phyloP scores from a whole-genome alignment of 2,329 filamentous ascomycete genomes.

The Botrytis sinoallii region DNA sequence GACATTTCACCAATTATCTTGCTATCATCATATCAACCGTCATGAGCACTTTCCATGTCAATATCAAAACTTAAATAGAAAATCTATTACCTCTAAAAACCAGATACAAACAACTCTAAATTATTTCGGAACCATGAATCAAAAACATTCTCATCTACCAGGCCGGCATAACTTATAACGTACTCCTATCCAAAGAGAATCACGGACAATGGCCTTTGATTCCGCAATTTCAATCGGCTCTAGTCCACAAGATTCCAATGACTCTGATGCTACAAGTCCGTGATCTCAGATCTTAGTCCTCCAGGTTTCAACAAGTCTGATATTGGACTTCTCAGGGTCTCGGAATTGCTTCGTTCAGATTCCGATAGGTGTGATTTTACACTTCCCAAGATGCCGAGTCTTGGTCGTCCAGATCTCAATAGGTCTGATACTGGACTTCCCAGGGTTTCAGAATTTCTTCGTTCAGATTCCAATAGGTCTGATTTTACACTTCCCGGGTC shows the following conservation, averaged over 20 bases:
- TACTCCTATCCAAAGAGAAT: neutral
- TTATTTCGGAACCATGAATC: neutral
- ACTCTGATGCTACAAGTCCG: neutral
- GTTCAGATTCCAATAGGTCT: neutral
- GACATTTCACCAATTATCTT: neutral
- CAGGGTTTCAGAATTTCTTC: rapidly evolving
- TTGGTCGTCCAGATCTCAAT: neutral
- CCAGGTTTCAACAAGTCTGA: neutral
- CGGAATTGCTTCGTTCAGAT: too few relatives aligned
- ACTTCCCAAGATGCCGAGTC: too few relatives aligned
- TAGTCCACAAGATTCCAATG: neutral
- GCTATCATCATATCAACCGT: neutral
- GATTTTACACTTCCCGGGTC: neutral
- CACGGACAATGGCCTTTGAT: too few relatives aligned
- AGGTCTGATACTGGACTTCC: neutral
- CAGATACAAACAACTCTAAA: neutral
- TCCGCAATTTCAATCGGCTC: too few relatives aligned
- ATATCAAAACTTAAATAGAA: neutral
- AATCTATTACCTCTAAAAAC: neutral
- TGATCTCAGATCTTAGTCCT: neutral
- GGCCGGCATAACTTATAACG: neutral
- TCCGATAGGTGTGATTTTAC: rapidly evolving
- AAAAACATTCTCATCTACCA: neutral
- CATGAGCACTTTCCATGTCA: neutral
- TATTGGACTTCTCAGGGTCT: neutral